Conservation (phyloP, 2,329 filamentous ascomycete genomes). For the Penicillium sumatraense region DNA sequence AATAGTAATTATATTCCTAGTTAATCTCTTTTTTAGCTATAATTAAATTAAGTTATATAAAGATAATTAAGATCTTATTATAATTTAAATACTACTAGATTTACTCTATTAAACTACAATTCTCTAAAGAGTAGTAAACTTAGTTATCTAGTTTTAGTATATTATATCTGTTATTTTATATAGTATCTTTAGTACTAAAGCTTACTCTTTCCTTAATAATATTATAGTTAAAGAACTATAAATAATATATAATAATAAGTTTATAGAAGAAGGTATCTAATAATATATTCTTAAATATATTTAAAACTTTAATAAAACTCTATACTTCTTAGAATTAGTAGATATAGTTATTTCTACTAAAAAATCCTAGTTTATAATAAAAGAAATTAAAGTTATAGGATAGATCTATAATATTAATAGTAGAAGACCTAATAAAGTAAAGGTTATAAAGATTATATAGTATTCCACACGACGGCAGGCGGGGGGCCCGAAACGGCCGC, state of each 20-base stretch:
- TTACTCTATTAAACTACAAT: neutral
- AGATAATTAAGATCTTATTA: no score
- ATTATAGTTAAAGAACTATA: neutral
- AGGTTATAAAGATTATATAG: neutral
- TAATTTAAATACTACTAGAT: neutral
- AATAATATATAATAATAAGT: no score
- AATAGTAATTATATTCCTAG: neutral
- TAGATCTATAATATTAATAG: neutral
- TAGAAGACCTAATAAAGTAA: neutral
- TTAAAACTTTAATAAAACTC: neutral
- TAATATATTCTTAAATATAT: neutral
- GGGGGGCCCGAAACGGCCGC: constrained; percentile 1
- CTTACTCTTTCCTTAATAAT: neutral
- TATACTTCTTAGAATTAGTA: neutral
- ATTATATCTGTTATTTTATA: neutral
- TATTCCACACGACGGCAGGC: constrained; percentile 1
- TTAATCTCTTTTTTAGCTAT: no score
- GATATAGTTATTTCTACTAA: neutral
- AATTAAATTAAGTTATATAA: no score
- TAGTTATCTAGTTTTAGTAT: neutral
- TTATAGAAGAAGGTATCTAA: neutral
- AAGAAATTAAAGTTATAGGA: neutral
- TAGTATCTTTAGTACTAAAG: neutral
- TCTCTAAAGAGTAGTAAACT: neutral
- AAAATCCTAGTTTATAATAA: neutral